phyloP scores from a whole-genome alignment of 78 protist species.

The Isochrysis galbana region DNA sequence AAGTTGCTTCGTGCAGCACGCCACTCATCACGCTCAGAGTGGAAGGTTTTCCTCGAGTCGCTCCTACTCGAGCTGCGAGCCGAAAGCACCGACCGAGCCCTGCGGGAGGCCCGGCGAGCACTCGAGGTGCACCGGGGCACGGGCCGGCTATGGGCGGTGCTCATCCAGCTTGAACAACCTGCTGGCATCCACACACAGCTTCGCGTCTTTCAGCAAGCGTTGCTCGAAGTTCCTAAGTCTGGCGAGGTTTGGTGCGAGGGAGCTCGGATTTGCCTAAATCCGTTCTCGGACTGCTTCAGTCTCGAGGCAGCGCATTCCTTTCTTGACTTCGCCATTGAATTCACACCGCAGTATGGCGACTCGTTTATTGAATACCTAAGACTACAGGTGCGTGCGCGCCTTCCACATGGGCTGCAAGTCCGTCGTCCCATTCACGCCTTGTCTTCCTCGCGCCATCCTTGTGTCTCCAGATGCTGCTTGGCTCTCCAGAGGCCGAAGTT shows the following conservation, averaged over 20 bases:
- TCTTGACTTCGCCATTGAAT: conserved; percentile 80
- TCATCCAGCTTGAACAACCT: conserved; percentile 75
- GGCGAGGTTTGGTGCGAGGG: conserved; percentile 97
- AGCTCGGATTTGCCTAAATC: conserved; percentile 81
- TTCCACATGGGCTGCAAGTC: too few species aligned
- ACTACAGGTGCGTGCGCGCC: conserved; percentile 29
- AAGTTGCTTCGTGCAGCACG: conserved; percentile 40
- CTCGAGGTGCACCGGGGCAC: conserved; percentile 74
- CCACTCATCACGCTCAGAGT: conserved; percentile 56
- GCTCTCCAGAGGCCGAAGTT: conserved; percentile 60
- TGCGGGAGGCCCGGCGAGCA: conserved; percentile 60
- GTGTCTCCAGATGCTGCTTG: conserved; percentile 32
- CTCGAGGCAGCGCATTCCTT: conserved; percentile 66
- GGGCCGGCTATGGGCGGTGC: conserved; percentile 90
- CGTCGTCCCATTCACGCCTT: too few species aligned
- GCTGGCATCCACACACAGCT: conserved; percentile 63
- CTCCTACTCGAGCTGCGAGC: conserved; percentile 82
- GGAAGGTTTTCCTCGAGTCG: conserved; percentile 84
- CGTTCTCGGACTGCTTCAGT: conserved; percentile 40
- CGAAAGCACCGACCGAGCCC: conserved; percentile 58
- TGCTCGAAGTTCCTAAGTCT: conserved; percentile 79
- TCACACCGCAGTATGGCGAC: conserved; percentile 96
- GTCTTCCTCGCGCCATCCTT: too few species aligned
- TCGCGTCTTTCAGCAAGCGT: conserved; percentile 52
- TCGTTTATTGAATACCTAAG: conserved; percentile 85